Evolutionary conservation across 1,284 basidiomycete genomes (phyloP), one percentile per base, ranked within the genome.

Genomic region (Taiwanofungus camphoratus): DNA sequence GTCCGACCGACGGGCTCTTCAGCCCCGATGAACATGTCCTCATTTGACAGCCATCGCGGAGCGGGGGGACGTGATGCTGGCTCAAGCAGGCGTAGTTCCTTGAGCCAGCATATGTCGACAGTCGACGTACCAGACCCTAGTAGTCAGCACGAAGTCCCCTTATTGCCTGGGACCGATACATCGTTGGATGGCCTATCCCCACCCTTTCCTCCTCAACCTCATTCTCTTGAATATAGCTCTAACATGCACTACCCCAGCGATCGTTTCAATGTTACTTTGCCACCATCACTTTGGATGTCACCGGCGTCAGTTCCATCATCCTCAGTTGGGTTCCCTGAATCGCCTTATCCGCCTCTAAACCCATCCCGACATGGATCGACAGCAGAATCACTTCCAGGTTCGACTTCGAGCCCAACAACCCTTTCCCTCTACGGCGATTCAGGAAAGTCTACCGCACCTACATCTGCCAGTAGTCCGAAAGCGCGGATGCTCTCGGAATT

Each of bases 281-380:
- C 81, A 38, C 84, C 86, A 3, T 85, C 83, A 33, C 64, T 87
- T 36, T 89, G 85, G 86, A 89, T 88, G 86, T 87, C 85, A 9
- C 75, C 81, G 31, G 67, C 77, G 9, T 75, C 72, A 39, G 63
- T 75, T 13, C 64, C 73, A 4, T 65, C 72, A 2, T 59, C 70
- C 4, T 67, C 68, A n/a, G 63, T 71, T 0, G 55, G 60, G 55
- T 51, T 65, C 55, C 22, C 64, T 54, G 60, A 42, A 49, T 54
- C 57, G 1, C 47, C 55, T 51, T 71, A 60, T 60, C 65, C n/a
- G 54, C 52, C 39, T 47, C 52, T 57, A 43, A 49, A 51, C 11
- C 54, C 58, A 16, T 41, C 39, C 7, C 61, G 54, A 18, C 56
- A 59, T 41, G 37, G 55, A 16, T 55, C 58, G 5, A 39, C 54